Conservation (phyloP, 768 basidiomycete genomes). For the Leccinum olivaceopallidum region DNA sequence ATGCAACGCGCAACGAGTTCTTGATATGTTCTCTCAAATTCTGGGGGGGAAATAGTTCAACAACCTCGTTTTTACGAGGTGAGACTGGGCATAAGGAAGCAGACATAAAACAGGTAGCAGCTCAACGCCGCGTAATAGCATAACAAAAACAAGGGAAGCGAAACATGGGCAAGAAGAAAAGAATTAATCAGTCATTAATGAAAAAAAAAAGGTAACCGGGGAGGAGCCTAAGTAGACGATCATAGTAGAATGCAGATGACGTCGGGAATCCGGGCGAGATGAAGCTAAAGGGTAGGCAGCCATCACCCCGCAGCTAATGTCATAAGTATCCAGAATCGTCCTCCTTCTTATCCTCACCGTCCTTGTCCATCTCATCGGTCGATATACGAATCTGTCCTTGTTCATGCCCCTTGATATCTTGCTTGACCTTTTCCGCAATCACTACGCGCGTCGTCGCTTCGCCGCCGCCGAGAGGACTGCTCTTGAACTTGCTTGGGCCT, state of each 20-base stretch:
- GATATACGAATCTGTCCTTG: slow-evolving; percentile 28
- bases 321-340: slow-evolving; percentile 32
- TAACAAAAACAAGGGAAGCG: neutral
- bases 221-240: no score
- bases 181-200: neutral
- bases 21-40: neutral
- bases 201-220: neutral
- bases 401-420: slow-evolving; percentile 27
- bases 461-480: no score
- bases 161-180: neutral
- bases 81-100: neutral
- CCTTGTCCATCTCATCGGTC: slow-evolving; percentile 35
- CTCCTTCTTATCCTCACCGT: slow-evolving; percentile 37
- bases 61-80: neutral
- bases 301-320: slow-evolving; percentile 1
- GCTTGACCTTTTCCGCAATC: slow-evolving; percentile 51
- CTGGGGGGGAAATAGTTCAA: neutral
- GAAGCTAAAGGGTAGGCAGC: no score
- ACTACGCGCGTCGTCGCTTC: no score
- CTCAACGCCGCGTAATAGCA: slow-evolving; percentile 10
- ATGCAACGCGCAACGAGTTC: neutral
- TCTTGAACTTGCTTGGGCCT: slow-evolving; percentile 45
- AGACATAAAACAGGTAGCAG: neutral
- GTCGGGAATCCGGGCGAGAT: neutral
- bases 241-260: neutral